Evolutionary conservation across 352 stramenopile species (phyloP).

Genomic region (Thalassiosira gravida): DNA sequence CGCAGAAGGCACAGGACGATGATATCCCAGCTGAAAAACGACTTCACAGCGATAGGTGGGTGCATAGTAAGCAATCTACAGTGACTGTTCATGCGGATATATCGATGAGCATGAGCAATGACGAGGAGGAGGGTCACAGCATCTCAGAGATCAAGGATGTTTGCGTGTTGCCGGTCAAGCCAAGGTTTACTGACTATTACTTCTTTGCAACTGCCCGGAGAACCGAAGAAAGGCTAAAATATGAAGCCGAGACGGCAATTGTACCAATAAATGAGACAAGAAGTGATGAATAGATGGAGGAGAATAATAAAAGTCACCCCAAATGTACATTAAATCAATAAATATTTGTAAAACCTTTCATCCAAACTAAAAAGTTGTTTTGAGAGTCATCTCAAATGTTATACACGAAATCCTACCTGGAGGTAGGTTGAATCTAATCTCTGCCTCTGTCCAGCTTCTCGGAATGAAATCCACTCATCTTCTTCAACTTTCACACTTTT

Average conservation of each 20-base stretch:
- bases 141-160: background rate
- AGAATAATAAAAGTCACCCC: background rate
- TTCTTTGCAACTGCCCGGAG: constrained; percentile 33
- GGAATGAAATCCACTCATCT: too few species aligned
- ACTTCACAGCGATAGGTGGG: constrained; percentile 54
- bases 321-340: background rate
- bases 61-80: constrained; percentile 24
- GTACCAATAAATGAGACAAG: constrained; percentile 1
- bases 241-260: constrained; percentile 8
- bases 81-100: background rate
- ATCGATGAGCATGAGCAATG: constrained; percentile 9
- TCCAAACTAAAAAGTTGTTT: too few species aligned
- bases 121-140: constrained; percentile 30
- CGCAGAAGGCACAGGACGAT: constrained; percentile 49
- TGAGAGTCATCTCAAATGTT: too few species aligned
- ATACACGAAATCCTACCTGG: too few species aligned
- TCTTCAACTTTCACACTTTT: too few species aligned
- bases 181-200: constrained; percentile 66
- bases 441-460: too few species aligned
- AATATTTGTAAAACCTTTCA: too few species aligned
- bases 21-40: constrained; percentile 34
- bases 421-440: too few species aligned
- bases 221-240: background rate
- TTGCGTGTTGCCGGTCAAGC: constrained; percentile 27
- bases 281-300: constrained; percentile 6